phyloP scores from a whole-genome alignment of 2,329 filamentous ascomycete species.

The Fusarium tuaranense region DNA sequence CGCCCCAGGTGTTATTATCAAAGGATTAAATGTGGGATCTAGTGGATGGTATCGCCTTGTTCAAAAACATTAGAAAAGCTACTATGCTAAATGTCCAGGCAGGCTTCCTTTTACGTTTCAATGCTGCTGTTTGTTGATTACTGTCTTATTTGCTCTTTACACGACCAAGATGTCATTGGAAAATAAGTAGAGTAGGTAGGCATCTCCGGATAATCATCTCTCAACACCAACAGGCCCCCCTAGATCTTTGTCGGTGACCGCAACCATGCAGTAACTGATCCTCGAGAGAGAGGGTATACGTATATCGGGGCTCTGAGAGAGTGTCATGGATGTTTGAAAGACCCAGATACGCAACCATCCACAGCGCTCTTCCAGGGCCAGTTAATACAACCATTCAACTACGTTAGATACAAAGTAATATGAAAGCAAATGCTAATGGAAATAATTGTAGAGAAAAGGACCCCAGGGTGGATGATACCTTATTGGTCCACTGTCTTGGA shows the following conservation, averaged over 20 bases:
- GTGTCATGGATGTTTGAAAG: neutral
- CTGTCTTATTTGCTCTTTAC: too few species aligned
- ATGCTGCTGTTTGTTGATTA: too few species aligned
- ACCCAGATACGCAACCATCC: neutral
- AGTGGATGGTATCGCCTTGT: neutral
- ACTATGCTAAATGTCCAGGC: neutral
- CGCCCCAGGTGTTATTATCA: neutral
- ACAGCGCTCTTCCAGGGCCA: neutral
- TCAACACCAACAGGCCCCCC: neutral
- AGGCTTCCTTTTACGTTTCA: neutral
- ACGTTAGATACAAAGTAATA: neutral
- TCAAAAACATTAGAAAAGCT: neutral
- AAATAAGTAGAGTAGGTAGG: too few species aligned
- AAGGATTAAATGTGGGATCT: neutral
- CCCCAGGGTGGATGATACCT: neutral
- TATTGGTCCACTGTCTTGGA: neutral
- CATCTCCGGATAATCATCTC: neutral
- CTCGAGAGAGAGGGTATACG: neutral
- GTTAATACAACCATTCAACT: neutral
- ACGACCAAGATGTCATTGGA: too few species aligned
- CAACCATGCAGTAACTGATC: neutral
- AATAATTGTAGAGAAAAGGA: neutral
- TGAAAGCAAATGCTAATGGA: neutral
- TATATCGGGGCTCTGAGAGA: neutral
- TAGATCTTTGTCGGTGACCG: neutral